These are phyloP conservation scores for Tricholoma sp. DNA, from an alignment of 768 basidiomycete genomes.

Conservation along the genomic window DNA sequence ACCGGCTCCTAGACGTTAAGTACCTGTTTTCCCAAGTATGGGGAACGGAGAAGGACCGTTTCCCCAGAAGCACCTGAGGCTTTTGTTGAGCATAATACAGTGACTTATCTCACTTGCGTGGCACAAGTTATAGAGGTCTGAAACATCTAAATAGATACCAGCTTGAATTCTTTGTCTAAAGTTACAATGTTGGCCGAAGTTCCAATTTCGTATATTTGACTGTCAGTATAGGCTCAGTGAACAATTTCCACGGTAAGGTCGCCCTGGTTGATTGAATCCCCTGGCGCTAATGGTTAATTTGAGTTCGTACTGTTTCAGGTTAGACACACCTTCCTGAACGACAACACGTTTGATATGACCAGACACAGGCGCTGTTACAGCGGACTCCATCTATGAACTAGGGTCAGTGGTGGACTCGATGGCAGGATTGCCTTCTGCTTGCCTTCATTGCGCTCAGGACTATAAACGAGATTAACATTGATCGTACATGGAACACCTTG, in stretches of 20 bases:
- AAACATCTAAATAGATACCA: too few species aligned
- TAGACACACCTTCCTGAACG: slow-evolving; percentile 70
- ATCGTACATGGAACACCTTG: slow-evolving; percentile 7
- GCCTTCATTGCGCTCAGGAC: slow-evolving; percentile 98
- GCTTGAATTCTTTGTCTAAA: not conserved
- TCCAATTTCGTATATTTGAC: slow-evolving; percentile 3
- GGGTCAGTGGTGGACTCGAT: slow-evolving; percentile 9
- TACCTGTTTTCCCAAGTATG: too few species aligned
- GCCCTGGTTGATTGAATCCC: slow-evolving; percentile 93
- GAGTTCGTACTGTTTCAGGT: slow-evolving; percentile 1
- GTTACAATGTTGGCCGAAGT: slow-evolving; percentile 3
- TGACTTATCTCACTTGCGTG: too few species aligned
- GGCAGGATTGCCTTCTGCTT: slow-evolving; percentile 21
- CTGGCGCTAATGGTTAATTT: slow-evolving; percentile 29
- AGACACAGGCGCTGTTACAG: slow-evolving; percentile 93
- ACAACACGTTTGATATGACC: slow-evolving; percentile 93
- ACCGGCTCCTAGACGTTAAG: not conserved
- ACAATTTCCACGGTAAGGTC: slow-evolving; percentile 89
- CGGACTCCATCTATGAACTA: slow-evolving; percentile 84
- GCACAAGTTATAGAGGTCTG: too few species aligned
- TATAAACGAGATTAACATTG: slow-evolving; percentile 23
- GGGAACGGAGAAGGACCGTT: too few species aligned
- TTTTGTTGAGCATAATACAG: too few species aligned
- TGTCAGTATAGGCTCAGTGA: slow-evolving; percentile 18
- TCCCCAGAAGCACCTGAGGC: too few species aligned